These are phyloP conservation scores for Setaria viridis DNA, from an alignment of 202 grass and related monocot species.

Conservation along the genomic window DNA sequence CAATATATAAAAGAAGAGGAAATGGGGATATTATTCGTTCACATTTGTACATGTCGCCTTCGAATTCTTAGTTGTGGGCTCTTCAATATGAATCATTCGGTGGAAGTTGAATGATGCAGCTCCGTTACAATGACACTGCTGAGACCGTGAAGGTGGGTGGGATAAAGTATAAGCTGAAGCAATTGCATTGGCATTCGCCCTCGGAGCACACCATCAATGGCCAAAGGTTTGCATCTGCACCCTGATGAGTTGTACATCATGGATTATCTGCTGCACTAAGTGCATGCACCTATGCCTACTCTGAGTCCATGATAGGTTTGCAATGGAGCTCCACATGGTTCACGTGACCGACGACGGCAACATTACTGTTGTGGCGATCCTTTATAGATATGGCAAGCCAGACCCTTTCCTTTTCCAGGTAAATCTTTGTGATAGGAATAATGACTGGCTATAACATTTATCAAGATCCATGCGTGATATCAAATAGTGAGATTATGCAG, in stretches of 20 bases:
- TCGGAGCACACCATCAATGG: conserved; percentile 82
- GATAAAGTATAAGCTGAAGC: conserved; percentile 61
- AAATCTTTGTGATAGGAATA: conserved; percentile 5
- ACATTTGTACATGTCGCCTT: background rate
- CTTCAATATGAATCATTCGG: background rate
- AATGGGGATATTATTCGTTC: background rate
- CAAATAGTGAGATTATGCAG: background rate
- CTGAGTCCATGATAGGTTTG: conserved; percentile 53
- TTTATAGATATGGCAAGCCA: conserved; percentile 64
- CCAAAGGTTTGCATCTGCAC: conserved; percentile 56
- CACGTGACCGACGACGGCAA: conserved; percentile 60
- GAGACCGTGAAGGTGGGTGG: conserved; percentile 58
- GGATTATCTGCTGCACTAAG: conserved; percentile 9
- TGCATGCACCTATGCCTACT: conserved; percentile 3
- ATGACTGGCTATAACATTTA: background rate
- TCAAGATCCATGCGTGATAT: background rate
- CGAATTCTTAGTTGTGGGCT: background rate
- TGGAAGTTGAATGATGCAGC: conserved; percentile 40
- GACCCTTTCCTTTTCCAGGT: conserved; percentile 81
- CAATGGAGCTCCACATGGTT: conserved; percentile 80
- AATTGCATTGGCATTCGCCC: conserved; percentile 88
- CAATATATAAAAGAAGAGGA: background rate
- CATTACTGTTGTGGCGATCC: conserved; percentile 58
- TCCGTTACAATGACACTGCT: conserved; percentile 55
- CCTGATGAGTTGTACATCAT: background rate